A percentile compares a stretch with the other conserved stretches of the same genome.
These are phyloP conservation scores for Colletotrichum trifolii DNA, from an alignment of 2,329 filamentous ascomycete genomes.

Conservation along the genomic window DNA sequence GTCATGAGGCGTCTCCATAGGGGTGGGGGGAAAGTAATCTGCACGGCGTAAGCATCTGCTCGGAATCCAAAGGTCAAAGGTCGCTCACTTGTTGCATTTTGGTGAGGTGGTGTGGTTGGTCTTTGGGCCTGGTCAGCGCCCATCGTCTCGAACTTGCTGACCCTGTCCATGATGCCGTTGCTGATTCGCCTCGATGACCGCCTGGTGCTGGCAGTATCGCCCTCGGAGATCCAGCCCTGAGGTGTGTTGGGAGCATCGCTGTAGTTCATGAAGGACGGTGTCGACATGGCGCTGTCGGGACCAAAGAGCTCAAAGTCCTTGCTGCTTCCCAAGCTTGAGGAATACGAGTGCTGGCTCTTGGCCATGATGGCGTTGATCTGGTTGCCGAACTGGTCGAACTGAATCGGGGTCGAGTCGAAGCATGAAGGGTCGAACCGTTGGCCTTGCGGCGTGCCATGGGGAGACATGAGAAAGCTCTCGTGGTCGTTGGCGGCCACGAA, in stretches of 20 bases:
- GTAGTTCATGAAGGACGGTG: constrained; percentile 62
- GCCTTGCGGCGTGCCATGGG: constrained; percentile 64
- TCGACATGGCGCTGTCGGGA: constrained; percentile 58
- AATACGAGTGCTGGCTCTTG: constrained; percentile 57
- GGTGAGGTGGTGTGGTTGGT: constrained; percentile 71
- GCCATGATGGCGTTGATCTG: constrained; percentile 58
- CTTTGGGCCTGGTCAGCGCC: constrained; percentile 57
- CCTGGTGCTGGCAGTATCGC: constrained; percentile 55
- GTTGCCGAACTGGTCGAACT: constrained; percentile 59
- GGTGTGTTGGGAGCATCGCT: constrained; percentile 56
- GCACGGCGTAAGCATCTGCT: constrained; percentile 38
- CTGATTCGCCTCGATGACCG: constrained; percentile 64
- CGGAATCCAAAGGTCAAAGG: too few species aligned
- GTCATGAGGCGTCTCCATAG: constrained; percentile 71
- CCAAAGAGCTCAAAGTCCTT: constrained; percentile 64
- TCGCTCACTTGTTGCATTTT: constrained; percentile 69
- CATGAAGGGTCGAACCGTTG: constrained; percentile 63
- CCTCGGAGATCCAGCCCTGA: constrained; percentile 63
- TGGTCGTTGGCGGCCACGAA: constrained; percentile 48
- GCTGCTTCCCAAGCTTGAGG: constrained; percentile 52
- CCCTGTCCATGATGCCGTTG: constrained; percentile 70
- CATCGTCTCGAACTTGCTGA: constrained; percentile 69
- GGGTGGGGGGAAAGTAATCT: constrained; percentile 76
- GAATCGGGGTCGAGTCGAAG: constrained; percentile 54
- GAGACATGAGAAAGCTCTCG: constrained; percentile 69